phyloP scores from a whole-genome alignment of 345 rosid genomes.

The Boechera retrofracta region DNA sequence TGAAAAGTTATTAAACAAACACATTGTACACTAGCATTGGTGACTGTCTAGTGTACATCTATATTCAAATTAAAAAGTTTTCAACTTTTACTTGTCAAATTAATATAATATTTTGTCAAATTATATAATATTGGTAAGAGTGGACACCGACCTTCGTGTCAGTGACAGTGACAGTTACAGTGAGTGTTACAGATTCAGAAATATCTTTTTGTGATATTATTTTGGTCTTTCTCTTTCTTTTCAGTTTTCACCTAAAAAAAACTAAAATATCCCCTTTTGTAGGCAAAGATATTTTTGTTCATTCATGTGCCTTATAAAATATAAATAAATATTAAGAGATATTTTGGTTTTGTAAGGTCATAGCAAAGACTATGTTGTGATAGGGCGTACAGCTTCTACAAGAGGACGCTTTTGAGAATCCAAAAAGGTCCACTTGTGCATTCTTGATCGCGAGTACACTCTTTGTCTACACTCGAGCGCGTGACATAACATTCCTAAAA shows the following conservation, averaged over 20 bases:
- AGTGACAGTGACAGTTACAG: not conserved
- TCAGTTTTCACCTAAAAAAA: constrained; percentile 5
- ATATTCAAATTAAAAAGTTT: not conserved
- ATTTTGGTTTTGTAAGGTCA: constrained; percentile 31
- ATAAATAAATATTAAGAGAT: constrained; percentile 8
- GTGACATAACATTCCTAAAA: not conserved
- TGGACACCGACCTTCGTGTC: constrained; percentile 32
- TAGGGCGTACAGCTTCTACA: constrained; percentile 18
- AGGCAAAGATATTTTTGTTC: constrained; percentile 30
- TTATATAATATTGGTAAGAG: not conserved
- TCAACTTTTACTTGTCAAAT: not conserved
- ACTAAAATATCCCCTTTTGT: constrained; percentile 32
- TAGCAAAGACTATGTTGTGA: constrained; percentile 8
- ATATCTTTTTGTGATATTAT: constrained; percentile 27
- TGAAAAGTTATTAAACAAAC: too few relatives aligned
- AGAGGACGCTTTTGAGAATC: constrained; percentile 18
- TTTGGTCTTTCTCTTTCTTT: not conserved
- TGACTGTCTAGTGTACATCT: not conserved
- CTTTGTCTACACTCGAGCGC: not conserved
- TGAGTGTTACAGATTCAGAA: constrained; percentile 21
- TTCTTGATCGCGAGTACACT: not conserved
- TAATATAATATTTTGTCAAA: not conserved
- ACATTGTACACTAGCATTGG: not conserved
- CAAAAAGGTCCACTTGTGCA: constrained; percentile 5
- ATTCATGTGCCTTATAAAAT: constrained; percentile 1